Conservation (phyloP, 257 asterid species). For the Gentiana macrophylla region DNA sequence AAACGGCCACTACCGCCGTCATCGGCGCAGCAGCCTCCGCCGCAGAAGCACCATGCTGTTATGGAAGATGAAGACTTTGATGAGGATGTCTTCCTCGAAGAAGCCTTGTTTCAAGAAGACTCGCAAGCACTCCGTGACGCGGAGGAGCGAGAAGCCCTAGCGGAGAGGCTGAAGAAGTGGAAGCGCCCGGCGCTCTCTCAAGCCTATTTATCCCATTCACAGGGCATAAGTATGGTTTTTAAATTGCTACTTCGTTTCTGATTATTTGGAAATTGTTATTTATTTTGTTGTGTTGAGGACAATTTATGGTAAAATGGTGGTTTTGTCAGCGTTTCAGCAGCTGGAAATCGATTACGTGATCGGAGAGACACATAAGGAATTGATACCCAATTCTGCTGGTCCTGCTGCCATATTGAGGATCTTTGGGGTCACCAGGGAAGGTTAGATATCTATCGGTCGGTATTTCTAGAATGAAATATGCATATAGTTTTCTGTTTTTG, state of each 20-base stretch:
- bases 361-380: conserved; percentile 65
- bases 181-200: conserved; percentile 59
- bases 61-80: conserved; percentile 89
- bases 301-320: background rate
- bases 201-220: conserved; percentile 36
- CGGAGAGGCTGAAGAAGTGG: conserved; percentile 67
- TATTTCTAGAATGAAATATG: background rate
- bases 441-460: conserved; percentile 22
- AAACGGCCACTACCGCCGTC: conserved; percentile 49
- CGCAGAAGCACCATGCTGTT: conserved; percentile 45
- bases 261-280: conserved; percentile 7
- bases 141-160: conserved; percentile 42
- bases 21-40: conserved; percentile 26
- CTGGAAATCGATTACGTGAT: conserved; percentile 85
- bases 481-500: background rate
- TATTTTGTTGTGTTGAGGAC: background rate
- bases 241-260: conserved; percentile 5
- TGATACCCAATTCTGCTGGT: conserved; percentile 64
- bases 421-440: conserved; percentile 90
- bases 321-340: conserved; percentile 68
- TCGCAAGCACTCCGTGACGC: conserved; percentile 32
- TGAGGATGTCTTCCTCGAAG: conserved; percentile 79
- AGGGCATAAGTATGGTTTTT: conserved; percentile 41
- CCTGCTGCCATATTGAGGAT: conserved; percentile 81
- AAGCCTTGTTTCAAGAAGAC: conserved; percentile 65